A percentile compares a stretch with the other conserved stretches of the same genome.
phyloP scores from a whole-genome alignment of 23 red algal genomes.

The Rhodosorus marinus region DNA sequence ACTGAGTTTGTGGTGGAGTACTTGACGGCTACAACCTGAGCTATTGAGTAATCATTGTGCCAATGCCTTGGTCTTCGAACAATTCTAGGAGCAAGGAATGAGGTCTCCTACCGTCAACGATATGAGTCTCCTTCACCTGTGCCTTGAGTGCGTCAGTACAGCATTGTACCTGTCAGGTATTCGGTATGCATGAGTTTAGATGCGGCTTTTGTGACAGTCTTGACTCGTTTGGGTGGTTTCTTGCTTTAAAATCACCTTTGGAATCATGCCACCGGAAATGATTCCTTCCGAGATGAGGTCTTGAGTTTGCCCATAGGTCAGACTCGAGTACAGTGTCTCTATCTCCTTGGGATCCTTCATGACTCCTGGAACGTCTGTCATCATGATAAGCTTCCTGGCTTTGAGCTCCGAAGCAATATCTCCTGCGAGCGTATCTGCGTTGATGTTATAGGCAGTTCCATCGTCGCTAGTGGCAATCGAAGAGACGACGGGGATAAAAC shows the following conservation, averaged over 20 bases:
- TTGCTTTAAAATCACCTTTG: neutral
- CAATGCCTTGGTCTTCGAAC: neutral
- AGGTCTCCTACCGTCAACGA: neutral
- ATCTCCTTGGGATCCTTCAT: neutral
- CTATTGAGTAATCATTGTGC: conserved; percentile 1
- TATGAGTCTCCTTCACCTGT: neutral
- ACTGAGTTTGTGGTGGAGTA: too few species aligned
- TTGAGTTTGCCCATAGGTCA: neutral
- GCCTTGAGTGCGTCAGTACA: neutral
- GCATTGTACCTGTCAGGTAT: too few species aligned
- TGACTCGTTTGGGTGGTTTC: too few species aligned
- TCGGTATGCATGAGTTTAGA: too few species aligned
- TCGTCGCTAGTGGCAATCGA: neutral
- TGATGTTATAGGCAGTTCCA: neutral
- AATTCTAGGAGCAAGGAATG: neutral
- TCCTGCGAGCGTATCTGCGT: conserved; percentile 1
- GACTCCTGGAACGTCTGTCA: neutral
- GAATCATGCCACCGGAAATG: neutral
- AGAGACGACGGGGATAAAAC: neutral
- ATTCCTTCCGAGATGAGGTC: neutral
- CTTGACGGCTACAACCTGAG: too few species aligned
- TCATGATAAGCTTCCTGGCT: neutral
- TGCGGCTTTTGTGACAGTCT: too few species aligned
- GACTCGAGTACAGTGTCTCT: neutral
- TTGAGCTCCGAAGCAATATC: neutral